Evolutionary conservation across 2,329 filamentous ascomycete species (phyloP).

Genomic region (Curvularia verruculosa): DNA sequence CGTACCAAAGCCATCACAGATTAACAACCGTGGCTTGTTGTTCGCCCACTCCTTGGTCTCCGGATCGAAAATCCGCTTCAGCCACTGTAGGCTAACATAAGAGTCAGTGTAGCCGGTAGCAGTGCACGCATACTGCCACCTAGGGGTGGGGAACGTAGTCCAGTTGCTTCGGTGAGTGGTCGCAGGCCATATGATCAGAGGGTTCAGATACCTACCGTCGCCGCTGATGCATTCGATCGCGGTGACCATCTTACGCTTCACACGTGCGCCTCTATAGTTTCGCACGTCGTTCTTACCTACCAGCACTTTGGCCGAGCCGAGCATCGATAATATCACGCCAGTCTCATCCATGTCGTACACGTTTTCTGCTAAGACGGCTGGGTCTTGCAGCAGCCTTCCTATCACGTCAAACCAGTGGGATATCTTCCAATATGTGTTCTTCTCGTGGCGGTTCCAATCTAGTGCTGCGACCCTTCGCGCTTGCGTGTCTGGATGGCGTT

Average conservation of each 20-base stretch:
- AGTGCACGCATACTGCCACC: neutral
- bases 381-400: constrained; percentile 13
- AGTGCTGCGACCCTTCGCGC: too few species aligned
- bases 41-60: neutral
- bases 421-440: too few species aligned
- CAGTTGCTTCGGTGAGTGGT: neutral
- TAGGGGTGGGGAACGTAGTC: neutral
- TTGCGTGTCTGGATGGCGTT: too few species aligned
- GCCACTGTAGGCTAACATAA: neutral
- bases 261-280: constrained; percentile 24
- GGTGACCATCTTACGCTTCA: constrained; percentile 15
- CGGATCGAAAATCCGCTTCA: neutral
- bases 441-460: neutral
- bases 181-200: neutral
- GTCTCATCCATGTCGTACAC: constrained; percentile 32
- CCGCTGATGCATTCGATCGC: neutral
- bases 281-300: constrained; percentile 27
- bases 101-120: neutral
- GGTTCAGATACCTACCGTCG: neutral
- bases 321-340: constrained; percentile 16
- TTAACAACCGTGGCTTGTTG: neutral
- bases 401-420: too few species aligned
- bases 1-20: neutral
- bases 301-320: constrained; percentile 22
- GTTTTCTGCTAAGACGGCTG: constrained; percentile 24